Evolutionary conservation across 768 basidiomycete species (phyloP).

Genomic region (Nidularia pulvinata): DNA sequence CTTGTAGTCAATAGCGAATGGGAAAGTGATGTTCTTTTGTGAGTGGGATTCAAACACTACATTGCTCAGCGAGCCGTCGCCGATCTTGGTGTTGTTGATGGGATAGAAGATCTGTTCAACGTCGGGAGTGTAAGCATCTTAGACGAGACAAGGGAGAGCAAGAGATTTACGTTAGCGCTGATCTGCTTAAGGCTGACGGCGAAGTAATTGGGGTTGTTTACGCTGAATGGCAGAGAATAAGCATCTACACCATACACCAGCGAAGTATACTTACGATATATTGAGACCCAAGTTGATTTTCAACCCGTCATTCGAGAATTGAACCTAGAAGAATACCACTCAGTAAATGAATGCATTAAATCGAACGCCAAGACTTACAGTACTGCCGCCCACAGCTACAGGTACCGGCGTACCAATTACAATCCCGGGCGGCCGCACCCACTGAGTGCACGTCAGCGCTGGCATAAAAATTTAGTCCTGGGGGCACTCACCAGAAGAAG

Average conservation of each 20-base stretch:
- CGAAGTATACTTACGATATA: conserved; percentile 50
- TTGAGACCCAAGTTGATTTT: conserved; percentile 62
- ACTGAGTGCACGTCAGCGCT: conserved; percentile 37
- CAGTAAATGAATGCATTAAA: no score
- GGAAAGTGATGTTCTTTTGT: conserved; percentile 72
- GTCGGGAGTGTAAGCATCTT: background rate
- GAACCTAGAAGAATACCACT: no score
- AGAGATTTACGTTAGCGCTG: conserved; percentile 47
- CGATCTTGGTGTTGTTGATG: conserved; percentile 67
- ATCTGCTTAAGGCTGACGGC: conserved; percentile 64
- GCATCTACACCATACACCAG: background rate
- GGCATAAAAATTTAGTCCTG: background rate
- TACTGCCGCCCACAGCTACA: conserved; percentile 33
- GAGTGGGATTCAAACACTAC: conserved; percentile 49
- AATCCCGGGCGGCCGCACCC: conserved; percentile 75
- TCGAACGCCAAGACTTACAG: conserved; percentile 30
- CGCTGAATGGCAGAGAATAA: conserved; percentile 36
- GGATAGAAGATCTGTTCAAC: conserved; percentile 68
- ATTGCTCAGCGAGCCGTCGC: conserved; percentile 51
- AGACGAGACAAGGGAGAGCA: background rate
- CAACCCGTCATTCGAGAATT: conserved; percentile 43
- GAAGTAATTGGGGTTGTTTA: conserved; percentile 84
- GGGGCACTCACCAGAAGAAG: conserved; percentile 59
- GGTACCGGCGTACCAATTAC: conserved; percentile 49
- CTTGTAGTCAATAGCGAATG: conserved; percentile 68